Evolutionary conservation across 495 filamentous ascomycete genomes (phyloP), one percentile per base, ranked within the genome.

Genomic region (Penicillium samsonianum): DNA sequence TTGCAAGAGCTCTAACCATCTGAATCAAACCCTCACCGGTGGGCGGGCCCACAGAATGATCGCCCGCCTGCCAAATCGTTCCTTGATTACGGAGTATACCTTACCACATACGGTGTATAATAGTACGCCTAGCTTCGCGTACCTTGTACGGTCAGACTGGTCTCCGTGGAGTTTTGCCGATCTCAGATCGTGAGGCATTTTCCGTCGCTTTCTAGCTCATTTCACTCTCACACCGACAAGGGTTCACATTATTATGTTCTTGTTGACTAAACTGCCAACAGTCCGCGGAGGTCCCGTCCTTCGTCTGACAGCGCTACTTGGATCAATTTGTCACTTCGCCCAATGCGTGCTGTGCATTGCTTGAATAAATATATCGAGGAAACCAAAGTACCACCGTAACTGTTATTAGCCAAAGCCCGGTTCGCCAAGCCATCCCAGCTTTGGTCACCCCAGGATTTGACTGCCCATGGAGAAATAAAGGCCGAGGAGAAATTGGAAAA

Each of bases 21-120:
- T 57, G 59, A 61, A 67, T 65, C 67, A 59, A 63, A 58, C 64
- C 57, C 62, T 67, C 65, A 67, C 67, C 61, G 66, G 64, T 67
- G 67, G 62, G 64, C 59, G 56, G 58, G 51, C 55, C 67, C 64
- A 63, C 64, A 37, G 11, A 51, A 51, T 58, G 67, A 69, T 69
- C 67, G 67, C 64, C 60, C 30, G 30, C 30, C 67, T 69, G 67
- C 67, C 67, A 69, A 63, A 67, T 61, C 55, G 50, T 47, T 55
- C 40, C 55, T 59, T 50, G 55, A 58, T 50, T 63, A 50, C 38
- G 38, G 35, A 38, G 35, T 38, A 33, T 49, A 26, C 9, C 37
- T 42, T 48, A 47, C 44, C 44, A 28, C n/a, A 40, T 40, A 40
- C 38, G 38, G 19, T 43, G 19, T 12, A 43, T 17, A 22, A 22